phyloP scores from a whole-genome alignment of 73 alveolate genomes.

The Urostyla sp. region DNA sequence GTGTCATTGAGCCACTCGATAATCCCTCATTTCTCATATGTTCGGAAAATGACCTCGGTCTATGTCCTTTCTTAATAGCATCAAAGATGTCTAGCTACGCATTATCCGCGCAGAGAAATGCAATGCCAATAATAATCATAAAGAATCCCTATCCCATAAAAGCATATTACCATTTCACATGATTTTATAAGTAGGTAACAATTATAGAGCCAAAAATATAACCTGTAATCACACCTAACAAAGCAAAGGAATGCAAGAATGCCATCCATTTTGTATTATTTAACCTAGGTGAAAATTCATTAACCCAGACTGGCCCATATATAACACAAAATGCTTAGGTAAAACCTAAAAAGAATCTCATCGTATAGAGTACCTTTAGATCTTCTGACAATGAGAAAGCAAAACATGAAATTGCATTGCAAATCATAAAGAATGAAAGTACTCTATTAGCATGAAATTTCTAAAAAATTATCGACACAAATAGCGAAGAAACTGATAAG shows the following conservation, averaged over 20 bases:
- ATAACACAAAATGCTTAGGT: constrained; percentile 90
- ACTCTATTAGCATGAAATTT: constrained; percentile 79
- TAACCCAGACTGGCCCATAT: constrained; percentile 97
- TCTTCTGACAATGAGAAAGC: constrained; percentile 71
- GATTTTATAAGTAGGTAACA: constrained; percentile 63
- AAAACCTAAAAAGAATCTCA: constrained; percentile 90
- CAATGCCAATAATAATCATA: constrained; percentile 74
- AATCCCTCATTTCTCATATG: constrained; percentile 41
- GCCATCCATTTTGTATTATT: constrained; percentile 96
- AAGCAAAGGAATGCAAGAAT: constrained; percentile 86
- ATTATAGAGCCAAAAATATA: constrained; percentile 82
- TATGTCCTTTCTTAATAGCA: constrained; percentile 46
- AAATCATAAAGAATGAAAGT: constrained; percentile 70
- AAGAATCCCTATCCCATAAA: constrained; percentile 84
- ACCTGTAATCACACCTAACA: constrained; percentile 91
- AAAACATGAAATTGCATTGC: constrained; percentile 78
- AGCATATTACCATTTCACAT: constrained; percentile 91
- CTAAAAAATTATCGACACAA: constrained; percentile 81
- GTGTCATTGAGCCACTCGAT: constrained; percentile 44
- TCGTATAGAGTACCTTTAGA: constrained; percentile 70
- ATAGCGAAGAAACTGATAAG: constrained; percentile 77
- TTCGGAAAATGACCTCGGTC: constrained; percentile 30
- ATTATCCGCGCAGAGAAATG: constrained; percentile 74
- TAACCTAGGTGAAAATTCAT: constrained; percentile 90
- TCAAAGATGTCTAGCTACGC: constrained; percentile 80